Percentiles rank a stretch among this genome's conserved stretches.
These are phyloP conservation scores for Coccomyxa sp. DNA, from an alignment of 139 green algal genomes.

Conservation along the genomic window DNA sequence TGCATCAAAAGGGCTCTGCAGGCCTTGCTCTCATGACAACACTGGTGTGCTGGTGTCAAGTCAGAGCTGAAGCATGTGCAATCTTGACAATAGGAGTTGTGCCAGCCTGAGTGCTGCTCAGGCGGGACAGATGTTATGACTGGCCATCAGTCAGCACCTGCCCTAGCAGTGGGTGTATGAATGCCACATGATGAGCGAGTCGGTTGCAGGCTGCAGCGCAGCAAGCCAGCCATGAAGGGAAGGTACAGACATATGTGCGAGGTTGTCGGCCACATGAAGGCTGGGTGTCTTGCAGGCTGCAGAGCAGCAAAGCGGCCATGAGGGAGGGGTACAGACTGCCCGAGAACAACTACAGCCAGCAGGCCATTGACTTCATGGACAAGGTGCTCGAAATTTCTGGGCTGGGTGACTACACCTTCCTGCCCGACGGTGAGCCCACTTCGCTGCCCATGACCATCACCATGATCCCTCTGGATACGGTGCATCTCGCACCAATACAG, in stretches of 20 bases:
- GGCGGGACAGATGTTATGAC: neutral
- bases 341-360: slow-evolving; percentile 51
- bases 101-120: too few species aligned
- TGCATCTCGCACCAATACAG: too few species aligned
- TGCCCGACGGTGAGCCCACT: slow-evolving; percentile 64
- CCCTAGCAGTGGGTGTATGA: neutral
- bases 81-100: too few species aligned
- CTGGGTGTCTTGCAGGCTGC: neutral
- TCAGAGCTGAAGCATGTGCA: too few species aligned
- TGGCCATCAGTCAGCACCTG: neutral
- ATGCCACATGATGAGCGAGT: too few species aligned
- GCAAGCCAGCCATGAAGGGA: neutral
- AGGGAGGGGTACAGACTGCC: neutral
- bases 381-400: slow-evolving; percentile 83
- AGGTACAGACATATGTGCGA: neutral
- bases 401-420: slow-evolving; percentile 88
- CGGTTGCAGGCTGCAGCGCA: too few species aligned
- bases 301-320: neutral
- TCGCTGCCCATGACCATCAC: neutral
- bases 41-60: too few species aligned
- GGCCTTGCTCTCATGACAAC: neutral
- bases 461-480: too few species aligned
- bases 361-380: slow-evolving; percentile 85
- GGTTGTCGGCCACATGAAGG: neutral
- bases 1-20: too few species aligned